Base-by-base conservation (phyloP, 116 monocot species). In the Dioscorea cayenensis region DNA sequence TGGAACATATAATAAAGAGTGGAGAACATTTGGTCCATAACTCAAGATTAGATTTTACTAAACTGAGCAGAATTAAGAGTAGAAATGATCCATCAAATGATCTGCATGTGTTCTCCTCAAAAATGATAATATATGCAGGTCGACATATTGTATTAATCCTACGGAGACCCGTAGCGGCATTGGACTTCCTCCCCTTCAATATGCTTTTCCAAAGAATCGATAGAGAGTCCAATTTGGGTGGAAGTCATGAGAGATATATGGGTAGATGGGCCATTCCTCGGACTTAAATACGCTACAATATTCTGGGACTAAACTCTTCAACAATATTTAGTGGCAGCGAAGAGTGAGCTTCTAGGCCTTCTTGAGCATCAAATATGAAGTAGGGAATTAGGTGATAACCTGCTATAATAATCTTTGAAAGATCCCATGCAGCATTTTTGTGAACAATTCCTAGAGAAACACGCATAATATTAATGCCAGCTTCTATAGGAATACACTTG, bases 401-500 rank as follows among this genome's bases (percentile, higher is more conserved):
- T 17, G 83, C 75, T 58, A 88, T 77, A 17, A 92, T 11, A 38
- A 76, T 67, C 72, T 76, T 82, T 6, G 92, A 87, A 23, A 92
- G 86, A 77, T 92, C 96, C 73, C 96, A 79, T 50, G 90, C 96
- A 78, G 92, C 96, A 71, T 97, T 92, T 23, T 92, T 97, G 71
- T 84, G 76, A 29, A 92, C 96, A 70, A 97, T 97, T 74, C 96
- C 96, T 28, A 93, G 96, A 79, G 84, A 83, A 67, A 79, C 88
- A 66, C 96, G 92, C 4, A 90, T 37, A 29, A 90, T 88, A 74
- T 71, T 88, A 60, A 97, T 80, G 61, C 86, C 85, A 83, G 96
- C 88, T 84, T 92, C 96, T 63, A 80, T 73, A 66, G 96, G 96
- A 66, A 97, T 75, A 76, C 81, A 77, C 81, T 90, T 97, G 22